These are phyloP conservation scores for Rhododendron mucronatum DNA, from an alignment of 148 eudicot species.

Conservation along the genomic window DNA sequence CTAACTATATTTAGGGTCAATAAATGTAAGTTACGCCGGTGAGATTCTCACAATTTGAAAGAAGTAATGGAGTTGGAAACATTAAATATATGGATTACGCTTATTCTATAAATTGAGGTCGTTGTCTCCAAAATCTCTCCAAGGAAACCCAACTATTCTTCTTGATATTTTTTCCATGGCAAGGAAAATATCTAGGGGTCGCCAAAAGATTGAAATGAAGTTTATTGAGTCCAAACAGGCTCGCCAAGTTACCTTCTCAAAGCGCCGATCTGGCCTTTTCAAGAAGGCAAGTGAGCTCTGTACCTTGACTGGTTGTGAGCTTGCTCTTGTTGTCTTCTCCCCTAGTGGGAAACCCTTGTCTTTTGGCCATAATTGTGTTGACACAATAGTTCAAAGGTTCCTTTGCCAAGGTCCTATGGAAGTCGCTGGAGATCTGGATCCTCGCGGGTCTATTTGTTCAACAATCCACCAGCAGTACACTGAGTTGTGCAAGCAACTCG, in stretches of 20 bases:
- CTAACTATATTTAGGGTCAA: not conserved
- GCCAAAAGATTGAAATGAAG: slow-evolving; percentile 16
- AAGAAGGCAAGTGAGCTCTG: slow-evolving; percentile 15
- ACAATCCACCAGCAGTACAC: not conserved
- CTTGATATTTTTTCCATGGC: slow-evolving; percentile 5
- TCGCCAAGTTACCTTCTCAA: slow-evolving; percentile 19
- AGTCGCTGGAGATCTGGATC: not conserved
- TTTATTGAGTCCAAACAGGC: not conserved
- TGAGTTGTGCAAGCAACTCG: not conserved
- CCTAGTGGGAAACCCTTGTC: slow-evolving; percentile 12
- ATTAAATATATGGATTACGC: not conserved
- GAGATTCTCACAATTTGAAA: slow-evolving; percentile 1
- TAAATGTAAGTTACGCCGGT: not conserved
- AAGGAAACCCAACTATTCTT: not conserved
- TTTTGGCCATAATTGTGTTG: slow-evolving; percentile 5
- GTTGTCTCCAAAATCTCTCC: not conserved
- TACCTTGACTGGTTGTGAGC: slow-evolving; percentile 9
- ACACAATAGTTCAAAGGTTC: not conserved
- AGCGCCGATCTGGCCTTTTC: slow-evolving; percentile 15
- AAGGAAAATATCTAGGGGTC: slow-evolving; percentile 6
- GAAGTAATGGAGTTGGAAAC: not conserved
- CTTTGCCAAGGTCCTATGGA: not conserved
- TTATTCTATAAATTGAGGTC: not conserved
- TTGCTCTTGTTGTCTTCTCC: slow-evolving; percentile 2
- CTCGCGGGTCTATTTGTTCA: not conserved